Evolutionary conservation across 106 monocot species (phyloP).

Genomic region (Posidonia australis): DNA sequence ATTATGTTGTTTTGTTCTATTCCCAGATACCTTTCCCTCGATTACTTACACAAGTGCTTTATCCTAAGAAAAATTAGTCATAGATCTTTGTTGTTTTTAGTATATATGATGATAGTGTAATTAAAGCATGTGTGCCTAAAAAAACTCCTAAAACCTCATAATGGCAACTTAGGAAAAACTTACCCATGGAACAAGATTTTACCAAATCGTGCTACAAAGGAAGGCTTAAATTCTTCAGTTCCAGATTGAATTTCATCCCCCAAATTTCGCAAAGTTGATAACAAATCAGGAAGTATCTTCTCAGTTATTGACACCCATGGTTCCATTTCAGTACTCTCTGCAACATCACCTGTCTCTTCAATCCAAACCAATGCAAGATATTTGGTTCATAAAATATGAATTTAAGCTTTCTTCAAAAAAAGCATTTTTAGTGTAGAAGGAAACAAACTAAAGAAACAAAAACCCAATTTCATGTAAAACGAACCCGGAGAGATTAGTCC

Average conservation of each 20-base stretch:
- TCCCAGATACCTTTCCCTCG: no score
- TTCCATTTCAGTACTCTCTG: not conserved
- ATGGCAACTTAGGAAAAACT: not conserved
- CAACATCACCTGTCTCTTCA: not conserved
- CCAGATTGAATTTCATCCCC: not conserved
- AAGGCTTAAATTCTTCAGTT: slow-evolving; percentile 2
- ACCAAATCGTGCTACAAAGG: slow-evolving; percentile 9
- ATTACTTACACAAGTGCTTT: no score
- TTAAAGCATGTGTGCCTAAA: no score
- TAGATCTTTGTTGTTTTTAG: no score
- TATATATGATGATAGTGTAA: no score
- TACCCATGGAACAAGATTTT: slow-evolving; percentile 9
- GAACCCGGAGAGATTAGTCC: not conserved
- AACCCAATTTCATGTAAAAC: not conserved
- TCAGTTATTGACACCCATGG: slow-evolving; percentile 6
- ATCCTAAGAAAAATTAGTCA: no score
- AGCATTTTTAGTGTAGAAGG: no score
- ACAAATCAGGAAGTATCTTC: not conserved
- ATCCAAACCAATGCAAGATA: not conserved
- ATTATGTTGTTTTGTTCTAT: no score
- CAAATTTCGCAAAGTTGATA: not conserved
- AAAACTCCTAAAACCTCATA: no score
- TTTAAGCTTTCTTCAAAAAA: no score
- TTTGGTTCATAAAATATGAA: not conserved
- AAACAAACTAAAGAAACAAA: not conserved